Evolutionary conservation across 2,329 filamentous ascomycete species (phyloP), one percentile per base, ranked within the genome.

Genomic region (Apiospora malaysiana): DNA sequence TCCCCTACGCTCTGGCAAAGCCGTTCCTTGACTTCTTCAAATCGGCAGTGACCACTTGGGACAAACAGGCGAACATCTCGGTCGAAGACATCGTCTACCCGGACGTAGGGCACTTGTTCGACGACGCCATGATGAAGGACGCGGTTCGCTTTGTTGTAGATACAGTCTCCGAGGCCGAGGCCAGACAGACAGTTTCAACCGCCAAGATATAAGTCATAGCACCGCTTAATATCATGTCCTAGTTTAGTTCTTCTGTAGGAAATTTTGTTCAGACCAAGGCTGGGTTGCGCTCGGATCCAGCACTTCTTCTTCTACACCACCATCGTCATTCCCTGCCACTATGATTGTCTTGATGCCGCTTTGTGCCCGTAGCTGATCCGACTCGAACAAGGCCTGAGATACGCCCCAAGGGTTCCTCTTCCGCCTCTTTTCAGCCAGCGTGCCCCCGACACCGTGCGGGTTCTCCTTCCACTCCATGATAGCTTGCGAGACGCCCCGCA

Each of bases 41-140:
- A 77, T 81, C 84, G 9, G 89, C 89, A 0, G 82, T 80, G 4
- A 79, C 77, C 2, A 79, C 80, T 8, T 91, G 85, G 86, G 91
- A 84, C 71, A 82, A 84, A 2, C 87, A 90, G 23, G 84, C 88
- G 0, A 81, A 82, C 0, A 81, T 93, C 1, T 82, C 83, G 46
- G 78, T 95, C 6, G 87, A 90, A 68, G 90, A 94, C 78, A 86
- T 88, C 43, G 82, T 94, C 0, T 95, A 94, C 76, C 85, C 89
- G 1, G 91, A 88, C 0, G 85, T 91, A 0, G 91, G 92, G 0
- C 93, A 96, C 79, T 83, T 85, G n/a, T 94, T 93, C 75, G 90
- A 87, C 12, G 79, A 83, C 1, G 85, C 81, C 7, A 95, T 96
- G 93, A 85, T 90, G 40, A 81, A 82, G 72, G 91, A 92, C 77